Conservation (phyloP, 352 stramenopile species). For the Phytophthora pistaciae region DNA sequence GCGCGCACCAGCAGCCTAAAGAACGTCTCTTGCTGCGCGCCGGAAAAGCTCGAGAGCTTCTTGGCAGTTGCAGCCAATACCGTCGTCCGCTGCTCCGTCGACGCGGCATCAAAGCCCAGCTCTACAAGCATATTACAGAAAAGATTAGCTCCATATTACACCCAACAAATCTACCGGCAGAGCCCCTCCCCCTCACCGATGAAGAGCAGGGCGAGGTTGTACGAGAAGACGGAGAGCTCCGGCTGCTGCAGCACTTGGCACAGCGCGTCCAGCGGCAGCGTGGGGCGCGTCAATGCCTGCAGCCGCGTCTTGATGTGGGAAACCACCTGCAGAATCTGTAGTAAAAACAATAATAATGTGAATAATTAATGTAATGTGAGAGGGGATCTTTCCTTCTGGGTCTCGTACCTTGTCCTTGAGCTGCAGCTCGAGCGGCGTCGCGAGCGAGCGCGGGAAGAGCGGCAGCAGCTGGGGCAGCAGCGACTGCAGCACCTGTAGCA, state of each 20-base stretch:
- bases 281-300: slow-evolving; percentile 52
- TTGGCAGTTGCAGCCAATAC: slow-evolving; percentile 49
- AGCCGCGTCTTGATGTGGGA: slow-evolving; percentile 80
- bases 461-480: slow-evolving; percentile 74
- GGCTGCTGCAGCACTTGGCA: slow-evolving; percentile 47
- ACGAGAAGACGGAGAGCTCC: slow-evolving; percentile 61
- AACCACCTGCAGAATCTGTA: slow-evolving; percentile 77
- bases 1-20: slow-evolving; percentile 69
- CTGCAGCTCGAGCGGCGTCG: slow-evolving; percentile 44
- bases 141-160: neutral
- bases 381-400: too few species aligned
- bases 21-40: slow-evolving; percentile 66
- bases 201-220: slow-evolving; percentile 81
- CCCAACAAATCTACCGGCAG: neutral
- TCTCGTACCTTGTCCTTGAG: slow-evolving; percentile 74
- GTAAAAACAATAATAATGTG: neutral
- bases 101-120: slow-evolving; percentile 66
- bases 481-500: slow-evolving; percentile 67
- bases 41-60: slow-evolving; percentile 39
- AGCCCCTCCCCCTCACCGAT: slow-evolving; percentile 46
- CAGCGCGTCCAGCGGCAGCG: slow-evolving; percentile 63
- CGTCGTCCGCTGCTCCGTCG: slow-evolving; percentile 46
- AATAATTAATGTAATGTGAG: too few species aligned
- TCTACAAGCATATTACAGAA: slow-evolving; percentile 48
- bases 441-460: slow-evolving; percentile 61